Percentiles rank a stretch among this genome's conserved stretches.
Evolutionary conservation across 164 flowering plant species (phyloP).

Genomic region (Vitis rupestris): DNA sequence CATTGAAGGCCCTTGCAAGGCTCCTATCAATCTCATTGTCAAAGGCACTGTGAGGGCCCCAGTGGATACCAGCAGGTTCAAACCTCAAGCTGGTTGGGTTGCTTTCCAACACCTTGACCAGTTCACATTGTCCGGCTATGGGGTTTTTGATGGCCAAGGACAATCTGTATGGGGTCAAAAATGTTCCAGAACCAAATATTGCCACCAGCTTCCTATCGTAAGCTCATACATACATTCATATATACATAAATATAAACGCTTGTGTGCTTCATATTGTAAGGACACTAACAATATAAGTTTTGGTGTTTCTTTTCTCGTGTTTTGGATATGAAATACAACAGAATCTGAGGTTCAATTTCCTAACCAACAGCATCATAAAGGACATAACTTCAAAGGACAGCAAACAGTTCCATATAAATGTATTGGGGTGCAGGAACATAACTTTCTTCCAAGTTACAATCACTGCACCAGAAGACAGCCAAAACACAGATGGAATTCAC

Average conservation of each 20-base stretch:
- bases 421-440: conserved; percentile 29
- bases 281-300: not conserved
- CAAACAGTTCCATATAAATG: conserved; percentile 44
- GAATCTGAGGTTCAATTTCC: conserved; percentile 38
- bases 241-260: too few species aligned
- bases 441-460: conserved; percentile 23
- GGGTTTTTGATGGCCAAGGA: conserved; percentile 43
- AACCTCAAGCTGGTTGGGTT: conserved; percentile 5
- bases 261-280: not conserved
- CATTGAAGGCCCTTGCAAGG: not conserved
- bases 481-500: conserved; percentile 71
- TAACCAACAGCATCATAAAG: conserved; percentile 24
- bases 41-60: too few species aligned
- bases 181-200: conserved; percentile 15
- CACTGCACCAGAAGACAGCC: conserved; percentile 37
- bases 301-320: too few species aligned
- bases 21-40: too few species aligned
- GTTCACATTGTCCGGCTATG: conserved; percentile 29
- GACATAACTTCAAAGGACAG: conserved; percentile 38
- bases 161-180: conserved; percentile 18
- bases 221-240: not conserved
- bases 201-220: conserved; percentile 24
- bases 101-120: conserved; percentile 4
- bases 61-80: not conserved
- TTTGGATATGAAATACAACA: conserved; percentile 6